Base-by-base conservation (phyloP, 805 yeast genomes). In the Jamesozyma spencerorum region DNA sequence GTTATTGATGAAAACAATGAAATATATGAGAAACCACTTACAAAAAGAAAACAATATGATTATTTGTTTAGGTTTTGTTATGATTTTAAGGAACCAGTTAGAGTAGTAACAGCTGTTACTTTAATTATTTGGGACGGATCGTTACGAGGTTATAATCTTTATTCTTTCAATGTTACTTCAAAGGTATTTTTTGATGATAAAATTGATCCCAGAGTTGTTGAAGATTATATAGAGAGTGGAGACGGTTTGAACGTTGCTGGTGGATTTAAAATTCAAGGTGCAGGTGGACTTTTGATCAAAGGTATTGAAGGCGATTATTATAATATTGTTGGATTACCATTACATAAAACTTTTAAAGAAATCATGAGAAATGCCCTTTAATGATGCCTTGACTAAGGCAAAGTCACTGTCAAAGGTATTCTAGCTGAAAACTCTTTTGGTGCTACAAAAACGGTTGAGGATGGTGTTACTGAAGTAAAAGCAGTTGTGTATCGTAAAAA, bases 181-280 rank as follows among this genome's bases (percentile, higher is more conserved):
- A 47, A 48, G 12, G 49, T 74, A 4, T 40, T 50, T 17, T 65
- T 75, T 53, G 75, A 74, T 40, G n/a, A n/a, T n/a, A n/a, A 47
- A 62, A 7, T 42, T 54, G 1, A 60, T 78, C 12, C 68, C 77
- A 1, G 77, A n/a, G 66, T 79, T 31, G 53, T 90, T 3, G 54
- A 71, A 19, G 64, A 68, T 13, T 90, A 90, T 58, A 81, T 83
- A 10, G 70, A 69, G 2, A 64, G 79, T 2, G 80, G 72, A 18
- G 97, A 90, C 57, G 97, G 92, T 1, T 41, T 69, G 6, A 71
- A 72, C 36, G 97, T 85, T 1, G 95, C 97, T 2, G 98, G 97
- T 5, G 98, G 98, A 1, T 88, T 85, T 64, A 79, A 78, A 50
- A 79, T 82, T 44, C 97, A 90, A 61, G 84, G 80, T 0, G 56